Base-by-base conservation (phyloP, 1,139 yeast species). In the Scheffersomyces illinoinensis region DNA sequence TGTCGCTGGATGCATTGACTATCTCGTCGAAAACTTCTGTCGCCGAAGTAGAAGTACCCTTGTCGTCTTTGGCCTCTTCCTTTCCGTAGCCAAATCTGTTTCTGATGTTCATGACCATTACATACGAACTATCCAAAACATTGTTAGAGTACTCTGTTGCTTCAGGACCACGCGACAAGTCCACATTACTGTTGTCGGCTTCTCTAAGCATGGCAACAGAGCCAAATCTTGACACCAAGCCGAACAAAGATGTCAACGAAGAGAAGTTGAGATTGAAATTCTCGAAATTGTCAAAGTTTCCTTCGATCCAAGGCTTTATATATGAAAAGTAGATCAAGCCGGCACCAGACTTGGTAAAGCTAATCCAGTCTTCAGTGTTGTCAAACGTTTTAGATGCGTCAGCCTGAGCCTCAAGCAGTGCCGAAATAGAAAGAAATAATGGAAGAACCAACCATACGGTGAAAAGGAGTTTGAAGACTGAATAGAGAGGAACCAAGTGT, bases 401-500 rank as follows among this genome's bases (percentile, higher is more conserved):
- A 5, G 51, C 51, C 51, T 48, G 51, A 24, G 51, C 24, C n/a
- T 48, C 53, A 46, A 50, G 18, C 52, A 19, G 43, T 39, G 61
- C 53, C 43, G 75, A 58, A 66, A 81, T 71, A 5, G 90, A 90
- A 19, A 78, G 71, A 12, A 86, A 74, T 52, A 87, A 71, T 6
- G 90, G 90, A 20, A 78, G 71, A 12, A 86, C 75, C 53, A 87
- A 71, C 91, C 91, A 87, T 14, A 80, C 62, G 17, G 82, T 77
- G 46, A 84, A 59, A 39, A 74, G 78, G 14, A 85, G 66, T 53
- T 75, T 75, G 19, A 79, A 18, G 17, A 85, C 60, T 1, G 80
- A 68, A 64, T 79, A 84, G 54, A 86, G 80, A 1, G 91, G 91
- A 23, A 86, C 54, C 26, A 79, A 61, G 52, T 72, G 66, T 21